phyloP scores from a whole-genome alignment of 805 yeast genomes.

The Candida ortonii region DNA sequence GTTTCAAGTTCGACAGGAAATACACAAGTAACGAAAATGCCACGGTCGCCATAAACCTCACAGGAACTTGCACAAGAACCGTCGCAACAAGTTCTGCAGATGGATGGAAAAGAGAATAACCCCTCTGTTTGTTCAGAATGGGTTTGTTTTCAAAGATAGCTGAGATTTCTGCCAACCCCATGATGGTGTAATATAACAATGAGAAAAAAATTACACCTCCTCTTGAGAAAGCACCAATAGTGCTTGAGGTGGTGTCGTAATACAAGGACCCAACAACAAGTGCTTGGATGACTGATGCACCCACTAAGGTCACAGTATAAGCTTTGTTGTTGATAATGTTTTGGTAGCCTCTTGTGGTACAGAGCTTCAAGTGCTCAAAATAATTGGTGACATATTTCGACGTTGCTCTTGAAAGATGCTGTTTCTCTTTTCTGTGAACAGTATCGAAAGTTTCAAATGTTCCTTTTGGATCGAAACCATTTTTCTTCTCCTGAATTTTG shows the following conservation, averaged over 20 bases:
- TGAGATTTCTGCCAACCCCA: constrained; percentile 61
- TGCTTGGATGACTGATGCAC: constrained; percentile 55
- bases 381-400: constrained; percentile 41
- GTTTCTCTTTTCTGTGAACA: constrained; percentile 35
- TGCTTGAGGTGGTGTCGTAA: constrained; percentile 47
- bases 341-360: constrained; percentile 51
- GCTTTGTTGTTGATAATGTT: constrained; percentile 56
- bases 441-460: constrained; percentile 31
- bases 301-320: constrained; percentile 46
- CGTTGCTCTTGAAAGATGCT: constrained; percentile 38
- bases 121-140: constrained; percentile 61
- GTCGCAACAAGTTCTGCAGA: constrained; percentile 63
- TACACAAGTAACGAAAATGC: constrained; percentile 46
- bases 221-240: constrained; percentile 58
- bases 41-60: constrained; percentile 48
- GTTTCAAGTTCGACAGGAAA: constrained; percentile 51
- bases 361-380: constrained; percentile 48
- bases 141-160: constrained; percentile 58
- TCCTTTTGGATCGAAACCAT: constrained; percentile 30
- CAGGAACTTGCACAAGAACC: constrained; percentile 55
- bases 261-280: constrained; percentile 60
- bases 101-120: constrained; percentile 60
- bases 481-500: constrained; percentile 36
- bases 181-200: constrained; percentile 56
- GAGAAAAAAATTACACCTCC: constrained; percentile 64